Evolutionary conservation across 1,139 yeast genomes (phyloP), one percentile per base, ranked within the genome.

Genomic region (Geotrichum reessii): DNA sequence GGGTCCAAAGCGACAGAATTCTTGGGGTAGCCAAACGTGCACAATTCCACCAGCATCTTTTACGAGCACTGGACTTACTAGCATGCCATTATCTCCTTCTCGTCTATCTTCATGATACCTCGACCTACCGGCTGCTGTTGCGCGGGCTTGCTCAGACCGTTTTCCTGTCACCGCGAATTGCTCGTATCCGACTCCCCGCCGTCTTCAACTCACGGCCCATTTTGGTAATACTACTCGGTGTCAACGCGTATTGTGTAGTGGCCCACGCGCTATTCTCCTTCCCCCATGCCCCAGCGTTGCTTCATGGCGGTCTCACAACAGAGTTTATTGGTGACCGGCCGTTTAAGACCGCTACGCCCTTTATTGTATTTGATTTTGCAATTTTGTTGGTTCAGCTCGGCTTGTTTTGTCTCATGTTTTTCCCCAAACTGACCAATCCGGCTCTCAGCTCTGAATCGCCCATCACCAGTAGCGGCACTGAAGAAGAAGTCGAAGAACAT

Each of bases 301-400:
- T 72, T 21, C 75, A 73, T 56, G 75, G 75, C 33, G 69, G 73
- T 1, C 61, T 72, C 24, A 68, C 74, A 12, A 70, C 71, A 25
- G 74, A 73, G 60, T 72, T 73, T 55, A 66, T 72, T 12, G 75
- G 75, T 12, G 66, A 65, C 52, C 51, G 40, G 17, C 67, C 66
- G 1, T 61, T 65, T 42, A 50, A 58, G 1, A 61, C 65, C 6
- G 57, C 65, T 21, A 11, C 61, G 7, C 65, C 66, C n/a, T 60
- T 70, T 42, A 51, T 70, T 2, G 49, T 56, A 2, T 64, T 69
- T 64, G 72, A 69, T 55, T 5, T 63, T 2, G 37, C 62, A 14
- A 61, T 69, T 28, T 42, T 67, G 44, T 21, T 58, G 9, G 56
- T 68, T 19, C 71, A 69, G 57, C 50, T 68, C 44, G 50, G 58